Conservation (phyloP, 441 rosid species). For the Rhodomyrtus psidioides region DNA sequence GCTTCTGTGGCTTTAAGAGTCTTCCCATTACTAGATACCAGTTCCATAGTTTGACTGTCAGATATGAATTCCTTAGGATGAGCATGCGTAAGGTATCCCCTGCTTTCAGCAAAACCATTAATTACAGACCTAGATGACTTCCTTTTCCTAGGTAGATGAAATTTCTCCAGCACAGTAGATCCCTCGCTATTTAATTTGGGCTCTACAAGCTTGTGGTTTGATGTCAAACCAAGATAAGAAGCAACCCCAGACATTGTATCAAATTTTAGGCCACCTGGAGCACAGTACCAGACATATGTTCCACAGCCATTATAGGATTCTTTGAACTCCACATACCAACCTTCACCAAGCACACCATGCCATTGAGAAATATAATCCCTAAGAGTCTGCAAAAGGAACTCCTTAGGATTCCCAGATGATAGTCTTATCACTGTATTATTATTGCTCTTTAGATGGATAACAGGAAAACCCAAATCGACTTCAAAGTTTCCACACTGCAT, state of each 20-base stretch:
- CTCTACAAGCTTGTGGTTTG: conserved; percentile 36
- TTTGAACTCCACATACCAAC: conserved; percentile 73
- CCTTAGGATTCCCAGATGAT: conserved; percentile 58
- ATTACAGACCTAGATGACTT: conserved; percentile 39
- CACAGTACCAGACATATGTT: conserved; percentile 51
- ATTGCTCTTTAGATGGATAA: conserved; percentile 36
- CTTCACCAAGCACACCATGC: conserved; percentile 78
- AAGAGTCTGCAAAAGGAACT: conserved; percentile 65
- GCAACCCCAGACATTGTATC: conserved; percentile 81
- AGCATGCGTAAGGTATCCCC: conserved; percentile 31
- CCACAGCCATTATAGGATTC: conserved; percentile 42
- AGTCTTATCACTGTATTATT: conserved; percentile 37
- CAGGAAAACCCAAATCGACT: conserved; percentile 44
- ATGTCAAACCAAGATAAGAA: conserved; percentile 61
- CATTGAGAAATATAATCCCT: conserved; percentile 69
- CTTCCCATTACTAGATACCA: conserved; percentile 21
- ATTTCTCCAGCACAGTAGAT: conserved; percentile 44
- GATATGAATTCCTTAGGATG: conserved; percentile 30
- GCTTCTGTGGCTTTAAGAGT: conserved; percentile 30
- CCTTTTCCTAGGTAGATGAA: conserved; percentile 46
- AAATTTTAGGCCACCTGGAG: conserved; percentile 83
- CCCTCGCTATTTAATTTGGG: conserved; percentile 34
- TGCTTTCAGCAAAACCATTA: conserved; percentile 51
- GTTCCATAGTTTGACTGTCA: conserved; percentile 28
- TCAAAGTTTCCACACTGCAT: conserved; percentile 26